A percentile compares a stretch with the other conserved stretches of the same genome.
Conservation (phyloP, 2,329 filamentous ascomycete species). For the Exophiala lecanii-corni region DNA sequence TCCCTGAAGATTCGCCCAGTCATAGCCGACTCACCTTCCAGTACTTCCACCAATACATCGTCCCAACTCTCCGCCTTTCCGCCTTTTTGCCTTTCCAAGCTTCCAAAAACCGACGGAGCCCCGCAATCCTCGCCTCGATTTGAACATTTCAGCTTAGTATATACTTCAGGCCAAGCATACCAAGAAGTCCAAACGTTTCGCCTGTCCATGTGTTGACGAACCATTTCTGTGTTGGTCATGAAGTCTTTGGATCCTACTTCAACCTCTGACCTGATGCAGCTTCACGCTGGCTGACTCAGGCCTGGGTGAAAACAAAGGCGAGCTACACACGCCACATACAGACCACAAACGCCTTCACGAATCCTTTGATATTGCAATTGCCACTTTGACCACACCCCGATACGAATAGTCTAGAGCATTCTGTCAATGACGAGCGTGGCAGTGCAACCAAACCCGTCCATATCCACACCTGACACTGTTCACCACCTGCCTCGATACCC, state of each 20-base stretch:
- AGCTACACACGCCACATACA: too few relatives aligned
- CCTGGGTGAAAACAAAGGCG: too few relatives aligned
- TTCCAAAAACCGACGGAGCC: constrained; percentile 3
- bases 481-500: constrained; percentile 1
- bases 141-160: constrained; percentile 20
- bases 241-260: constrained; percentile 14
- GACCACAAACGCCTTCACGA: too few relatives aligned
- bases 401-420: constrained; percentile 11
- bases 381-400: background rate
- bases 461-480: background rate
- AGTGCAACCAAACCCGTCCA: constrained; percentile 3
- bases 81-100: constrained; percentile 9
- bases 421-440: constrained; percentile 14
- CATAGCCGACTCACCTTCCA: too few relatives aligned
- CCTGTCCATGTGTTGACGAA: constrained; percentile 10
- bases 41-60: too few relatives aligned
- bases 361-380: too few relatives aligned
- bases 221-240: constrained; percentile 11
- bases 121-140: constrained; percentile 19
- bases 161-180: constrained; percentile 17
- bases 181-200: constrained; percentile 16
- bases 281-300: constrained; percentile 22
- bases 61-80: constrained; percentile 2
- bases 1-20: too few relatives aligned
- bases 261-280: constrained; percentile 23